phyloP scores from a whole-genome alignment of 306 rosid species.

The Aeschynomene evenia region DNA sequence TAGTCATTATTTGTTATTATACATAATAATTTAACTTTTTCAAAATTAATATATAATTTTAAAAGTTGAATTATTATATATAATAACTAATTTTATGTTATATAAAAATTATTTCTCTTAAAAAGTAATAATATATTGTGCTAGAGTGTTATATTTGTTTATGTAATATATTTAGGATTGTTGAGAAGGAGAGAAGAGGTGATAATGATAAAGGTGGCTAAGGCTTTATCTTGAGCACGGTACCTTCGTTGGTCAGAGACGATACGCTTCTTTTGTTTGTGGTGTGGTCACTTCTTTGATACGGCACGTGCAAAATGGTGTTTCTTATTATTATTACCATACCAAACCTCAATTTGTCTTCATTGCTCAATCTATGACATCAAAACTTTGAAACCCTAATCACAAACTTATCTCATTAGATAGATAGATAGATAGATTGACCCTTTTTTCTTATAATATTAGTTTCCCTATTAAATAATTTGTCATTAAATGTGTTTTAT shows the following conservation, averaged over 20 bases:
- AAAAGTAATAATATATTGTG: too few species aligned
- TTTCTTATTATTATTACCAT: background rate
- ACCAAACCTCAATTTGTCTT: conserved; percentile 24
- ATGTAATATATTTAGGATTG: conserved; percentile 5
- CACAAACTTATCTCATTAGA: background rate
- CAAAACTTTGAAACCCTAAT: background rate
- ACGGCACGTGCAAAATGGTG: conserved; percentile 37
- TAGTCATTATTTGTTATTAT: too few species aligned
- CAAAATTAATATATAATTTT: too few species aligned
- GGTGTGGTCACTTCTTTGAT: conserved; percentile 25
- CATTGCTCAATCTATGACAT: background rate
- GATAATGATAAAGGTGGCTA: background rate
- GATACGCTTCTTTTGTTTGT: background rate
- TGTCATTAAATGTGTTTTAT: too few species aligned
- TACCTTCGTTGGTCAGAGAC: conserved; percentile 39
- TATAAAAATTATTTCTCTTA: too few species aligned
- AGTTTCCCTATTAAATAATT: too few species aligned
- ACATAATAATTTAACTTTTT: too few species aligned
- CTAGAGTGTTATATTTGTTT: conserved; percentile 9
- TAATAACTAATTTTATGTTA: too few species aligned
- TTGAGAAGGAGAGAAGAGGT: background rate
- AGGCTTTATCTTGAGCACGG: conserved; percentile 30
- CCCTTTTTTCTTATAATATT: background rate
- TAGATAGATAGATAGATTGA: background rate
- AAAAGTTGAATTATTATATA: too few species aligned